A percentile compares a stretch with the other conserved stretches of the same genome.
Evolutionary conservation across 2,329 filamentous ascomycete genomes (phyloP).

Genomic region (Thelonectria discophora): DNA sequence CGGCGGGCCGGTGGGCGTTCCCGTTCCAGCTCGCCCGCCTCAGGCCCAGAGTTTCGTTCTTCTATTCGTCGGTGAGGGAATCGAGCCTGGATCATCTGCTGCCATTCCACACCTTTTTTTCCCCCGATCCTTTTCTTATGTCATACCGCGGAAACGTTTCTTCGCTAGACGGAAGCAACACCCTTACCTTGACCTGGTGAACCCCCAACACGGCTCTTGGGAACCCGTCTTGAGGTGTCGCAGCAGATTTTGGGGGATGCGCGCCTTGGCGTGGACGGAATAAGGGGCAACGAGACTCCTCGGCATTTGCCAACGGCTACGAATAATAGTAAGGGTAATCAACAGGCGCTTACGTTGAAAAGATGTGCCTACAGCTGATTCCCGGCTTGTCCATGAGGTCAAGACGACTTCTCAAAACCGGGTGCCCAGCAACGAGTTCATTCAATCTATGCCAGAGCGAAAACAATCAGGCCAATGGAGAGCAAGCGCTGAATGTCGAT

Average conservation of each 20-base stretch:
- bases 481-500: slow-evolving; percentile 61
- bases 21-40: slow-evolving; percentile 7
- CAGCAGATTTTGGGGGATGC: neutral
- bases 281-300: neutral
- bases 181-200: neutral
- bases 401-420: slow-evolving; percentile 64
- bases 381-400: slow-evolving; percentile 62
- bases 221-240: neutral
- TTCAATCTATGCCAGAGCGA: slow-evolving; percentile 64
- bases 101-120: slow-evolving; percentile 9
- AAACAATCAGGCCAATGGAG: slow-evolving; percentile 61
- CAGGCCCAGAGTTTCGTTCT: neutral
- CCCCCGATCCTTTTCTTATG: neutral
- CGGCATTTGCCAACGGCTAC: no score
- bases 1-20: slow-evolving; percentile 26
- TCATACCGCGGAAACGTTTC: slow-evolving; percentile 9
- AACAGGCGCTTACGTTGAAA: no score
- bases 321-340: no score
- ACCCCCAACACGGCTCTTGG: slow-evolving; percentile 1
- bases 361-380: slow-evolving; percentile 70
- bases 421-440: slow-evolving; percentile 65
- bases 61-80: slow-evolving; percentile 17
- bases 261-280: slow-evolving; percentile 12
- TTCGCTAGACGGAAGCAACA: no score
- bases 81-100: slow-evolving; percentile 14